Conservation (phyloP, 768 basidiomycete genomes). For the Stropharia rugosoannulata region DNA sequence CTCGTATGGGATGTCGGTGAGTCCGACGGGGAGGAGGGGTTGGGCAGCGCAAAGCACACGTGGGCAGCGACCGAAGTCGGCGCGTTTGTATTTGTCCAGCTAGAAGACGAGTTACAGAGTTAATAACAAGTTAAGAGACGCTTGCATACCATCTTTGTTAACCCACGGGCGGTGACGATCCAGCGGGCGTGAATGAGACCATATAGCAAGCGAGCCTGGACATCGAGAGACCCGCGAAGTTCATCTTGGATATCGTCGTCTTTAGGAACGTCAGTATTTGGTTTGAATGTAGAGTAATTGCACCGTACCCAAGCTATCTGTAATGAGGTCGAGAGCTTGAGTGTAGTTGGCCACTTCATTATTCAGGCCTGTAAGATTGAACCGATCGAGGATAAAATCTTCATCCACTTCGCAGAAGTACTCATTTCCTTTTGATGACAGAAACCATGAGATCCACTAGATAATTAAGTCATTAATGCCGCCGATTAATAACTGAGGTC, state of each 20-base stretch:
- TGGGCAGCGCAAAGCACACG: constrained; percentile 95
- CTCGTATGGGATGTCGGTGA: constrained; percentile 96
- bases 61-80: constrained; percentile 97
- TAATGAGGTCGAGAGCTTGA: constrained; percentile 93
- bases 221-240: constrained; percentile 86
- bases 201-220: constrained; percentile 90
- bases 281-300: neutral
- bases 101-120: constrained; percentile 22
- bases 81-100: constrained; percentile 98
- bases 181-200: constrained; percentile 96
- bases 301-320: constrained; percentile 86
- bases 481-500: constrained; percentile 1
- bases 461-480: constrained; percentile 4
- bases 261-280: constrained; percentile 22
- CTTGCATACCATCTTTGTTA: constrained; percentile 87
- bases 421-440: constrained; percentile 97
- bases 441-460: constrained; percentile 98
- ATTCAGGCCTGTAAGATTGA: constrained; percentile 97
- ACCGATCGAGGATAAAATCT: constrained; percentile 96
- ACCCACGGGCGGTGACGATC: constrained; percentile 92
- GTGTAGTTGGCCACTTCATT: constrained; percentile 94
- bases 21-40: constrained; percentile 93
- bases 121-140: neutral
- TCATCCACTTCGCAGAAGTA: constrained; percentile 99
- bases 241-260: constrained; percentile 97